Conservation (phyloP, 225 moss, liverwort and hornwort genomes). For the Pseudisothecium myosuroides region DNA sequence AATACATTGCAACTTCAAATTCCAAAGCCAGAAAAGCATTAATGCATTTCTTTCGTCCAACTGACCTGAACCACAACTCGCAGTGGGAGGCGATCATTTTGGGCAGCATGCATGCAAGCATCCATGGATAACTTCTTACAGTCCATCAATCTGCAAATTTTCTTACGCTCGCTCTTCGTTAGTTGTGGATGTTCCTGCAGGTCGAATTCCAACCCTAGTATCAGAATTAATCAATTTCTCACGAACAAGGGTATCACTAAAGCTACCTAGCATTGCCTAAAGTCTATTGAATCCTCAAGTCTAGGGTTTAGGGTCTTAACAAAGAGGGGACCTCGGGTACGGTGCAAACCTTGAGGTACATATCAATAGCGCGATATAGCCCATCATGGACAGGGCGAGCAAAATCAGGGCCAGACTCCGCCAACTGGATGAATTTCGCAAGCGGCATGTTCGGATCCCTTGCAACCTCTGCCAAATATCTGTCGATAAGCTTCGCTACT, state of each 20-base stretch:
- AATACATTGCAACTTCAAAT: neutral
- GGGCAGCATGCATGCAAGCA: constrained; percentile 89
- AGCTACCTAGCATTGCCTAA: neutral
- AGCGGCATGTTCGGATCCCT: constrained; percentile 62
- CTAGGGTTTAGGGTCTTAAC: neutral
- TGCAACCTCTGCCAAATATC: constrained; percentile 70
- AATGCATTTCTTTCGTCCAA: neutral
- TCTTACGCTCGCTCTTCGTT: constrained; percentile 70
- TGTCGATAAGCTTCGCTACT: constrained; percentile 82
- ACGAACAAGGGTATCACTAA: neutral
- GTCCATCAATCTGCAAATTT: constrained; percentile 75
- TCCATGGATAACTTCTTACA: constrained; percentile 91
- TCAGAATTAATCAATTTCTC: neutral
- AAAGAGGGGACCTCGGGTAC: neutral
- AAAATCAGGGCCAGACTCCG: constrained; percentile 70
- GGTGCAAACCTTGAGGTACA: constrained; percentile 67
- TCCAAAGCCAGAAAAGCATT: neutral
- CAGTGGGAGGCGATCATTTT: constrained; percentile 84
- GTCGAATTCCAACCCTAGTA: neutral
- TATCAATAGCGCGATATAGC: constrained; percentile 76
- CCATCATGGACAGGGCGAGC: constrained; percentile 72
- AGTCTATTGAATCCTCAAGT: neutral
- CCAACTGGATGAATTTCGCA: constrained; percentile 52
- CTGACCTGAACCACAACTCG: constrained; percentile 75
- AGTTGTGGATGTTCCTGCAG: constrained; percentile 79